Evolutionary conservation across 768 basidiomycete species (phyloP), one percentile per base, ranked within the genome.

Genomic region (Albatrellus ellisii): DNA sequence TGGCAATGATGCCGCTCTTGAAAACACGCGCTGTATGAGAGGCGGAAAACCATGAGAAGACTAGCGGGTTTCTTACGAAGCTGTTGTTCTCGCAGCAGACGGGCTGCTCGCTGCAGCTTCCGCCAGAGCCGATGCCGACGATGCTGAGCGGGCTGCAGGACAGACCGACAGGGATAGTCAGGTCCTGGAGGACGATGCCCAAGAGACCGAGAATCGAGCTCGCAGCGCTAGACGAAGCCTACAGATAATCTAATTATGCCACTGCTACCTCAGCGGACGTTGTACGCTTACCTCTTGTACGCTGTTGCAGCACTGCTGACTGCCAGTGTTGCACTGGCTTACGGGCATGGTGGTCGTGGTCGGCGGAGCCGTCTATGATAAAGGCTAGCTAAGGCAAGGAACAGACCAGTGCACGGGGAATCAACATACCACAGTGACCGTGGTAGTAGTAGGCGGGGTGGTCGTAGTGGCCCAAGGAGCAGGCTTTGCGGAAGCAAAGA

Each of bases 1-100:
- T 53, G 31, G 57, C 52, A 27, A 66, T 52, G 41, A 64, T 31
- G 20, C 64, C 64, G 33, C 27, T 35, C 25, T 39, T 6, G 5
- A 10, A 11, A 14, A 24, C 22, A 25, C 4, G 22, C 2, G 21
- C 4, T 17, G n/a, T 26, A n/a, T 27, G 22, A 22, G 25, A n/a
- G 27, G 24, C 5, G 10, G 21, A 11, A 26, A 11, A 25, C 8
- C 27, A 32, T 5, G 26, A 25, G n/a, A 32, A 26, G 3, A 29
- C 9, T 17, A 14, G 21, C 11, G 11, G 4, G 11, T 18, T 18
- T 28, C 33, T 41, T 25, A 40, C 38, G 40, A 46, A 46, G 34
- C 17, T 46, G 26, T 46, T 36, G 33, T 46, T 46, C n/a, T 46
- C 32, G 40, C 45, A 46, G 32, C 45, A 46, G 20, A 46, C 45